These are phyloP conservation scores for Lactifluus volemus DNA, from an alignment of 768 basidiomycete species.

Conservation along the genomic window DNA sequence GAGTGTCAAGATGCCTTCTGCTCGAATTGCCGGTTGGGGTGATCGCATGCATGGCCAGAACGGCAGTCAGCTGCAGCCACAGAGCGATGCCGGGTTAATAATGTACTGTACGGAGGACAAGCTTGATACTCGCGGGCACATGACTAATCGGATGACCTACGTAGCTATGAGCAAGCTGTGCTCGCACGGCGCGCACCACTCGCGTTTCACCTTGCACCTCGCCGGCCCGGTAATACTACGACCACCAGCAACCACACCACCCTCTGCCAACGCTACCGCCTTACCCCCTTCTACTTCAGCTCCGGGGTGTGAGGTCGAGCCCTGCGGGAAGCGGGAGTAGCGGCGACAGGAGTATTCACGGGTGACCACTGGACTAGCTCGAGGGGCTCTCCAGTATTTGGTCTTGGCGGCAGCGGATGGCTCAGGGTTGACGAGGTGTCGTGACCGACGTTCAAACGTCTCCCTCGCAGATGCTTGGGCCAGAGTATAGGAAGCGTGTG, in stretches of 20 bases:
- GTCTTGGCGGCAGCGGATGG: no score
- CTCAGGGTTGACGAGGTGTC: constrained; percentile 21
- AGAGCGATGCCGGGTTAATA: background rate
- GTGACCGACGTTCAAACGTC: constrained; percentile 63
- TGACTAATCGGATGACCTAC: constrained; percentile 48
- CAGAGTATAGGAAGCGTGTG: constrained; percentile 43
- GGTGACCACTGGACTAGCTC: constrained; percentile 3
- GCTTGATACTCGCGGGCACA: constrained; percentile 22
- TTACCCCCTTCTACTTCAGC: background rate
- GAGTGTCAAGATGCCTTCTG: constrained; percentile 55
- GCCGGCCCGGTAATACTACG: constrained; percentile 23
- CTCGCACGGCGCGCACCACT: constrained; percentile 57
- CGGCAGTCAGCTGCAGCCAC: background rate
- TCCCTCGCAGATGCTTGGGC: constrained; percentile 64
- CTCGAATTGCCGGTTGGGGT: constrained; percentile 16
- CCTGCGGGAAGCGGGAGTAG: constrained; percentile 20
- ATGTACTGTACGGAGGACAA: background rate
- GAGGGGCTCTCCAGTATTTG: constrained; percentile 5
- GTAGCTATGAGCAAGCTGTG: constrained; percentile 68
- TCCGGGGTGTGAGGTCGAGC: constrained; percentile 11
- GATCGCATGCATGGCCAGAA: constrained; percentile 13
- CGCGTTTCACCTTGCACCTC: constrained; percentile 46
- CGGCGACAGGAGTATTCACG: constrained; percentile 1
- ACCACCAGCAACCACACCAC: background rate
- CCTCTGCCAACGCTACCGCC: background rate